Evolutionary conservation across 257 asterid species (phyloP).

Genomic region (Scutellaria minor): DNA sequence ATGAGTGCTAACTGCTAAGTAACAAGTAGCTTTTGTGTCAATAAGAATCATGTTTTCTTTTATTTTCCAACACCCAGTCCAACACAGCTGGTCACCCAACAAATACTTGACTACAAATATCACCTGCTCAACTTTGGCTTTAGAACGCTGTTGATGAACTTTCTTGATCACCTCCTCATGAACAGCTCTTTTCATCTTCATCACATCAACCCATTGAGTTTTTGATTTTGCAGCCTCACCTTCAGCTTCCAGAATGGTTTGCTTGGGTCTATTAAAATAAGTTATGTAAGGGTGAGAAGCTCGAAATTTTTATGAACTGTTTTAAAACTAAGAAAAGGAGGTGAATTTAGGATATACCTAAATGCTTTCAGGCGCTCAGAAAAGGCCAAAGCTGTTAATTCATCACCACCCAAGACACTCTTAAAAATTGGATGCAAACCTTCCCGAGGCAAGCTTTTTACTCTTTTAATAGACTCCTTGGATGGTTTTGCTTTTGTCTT

Average conservation of each 20-base stretch:
- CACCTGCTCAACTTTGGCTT: conserved; percentile 57
- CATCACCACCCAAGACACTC: conserved; percentile 65
- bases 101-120: conserved; percentile 26
- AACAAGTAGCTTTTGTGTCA: conserved; percentile 1
- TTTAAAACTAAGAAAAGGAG: conserved; percentile 17
- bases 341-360: conserved; percentile 49
- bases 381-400: conserved; percentile 86
- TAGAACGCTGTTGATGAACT: conserved; percentile 65
- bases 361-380: conserved; percentile 89
- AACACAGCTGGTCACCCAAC: conserved; percentile 7
- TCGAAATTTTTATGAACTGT: not conserved
- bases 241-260: conserved; percentile 95
- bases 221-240: conserved; percentile 87
- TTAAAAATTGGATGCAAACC: conserved; percentile 91
- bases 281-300: conserved; percentile 26
- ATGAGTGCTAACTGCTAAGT: conserved; percentile 6
- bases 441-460: conserved; percentile 78
- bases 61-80: conserved; percentile 13
- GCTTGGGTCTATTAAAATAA: conserved; percentile 67
- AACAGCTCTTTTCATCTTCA: conserved; percentile 86
- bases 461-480: conserved; percentile 82
- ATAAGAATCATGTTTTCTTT: not conserved
- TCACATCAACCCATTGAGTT: conserved; percentile 79
- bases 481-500: conserved; percentile 90
- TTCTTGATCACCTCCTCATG: conserved; percentile 93